Evolutionary conservation across 495 filamentous ascomycete genomes (phyloP).

Genomic region (Xylaria acuta): DNA sequence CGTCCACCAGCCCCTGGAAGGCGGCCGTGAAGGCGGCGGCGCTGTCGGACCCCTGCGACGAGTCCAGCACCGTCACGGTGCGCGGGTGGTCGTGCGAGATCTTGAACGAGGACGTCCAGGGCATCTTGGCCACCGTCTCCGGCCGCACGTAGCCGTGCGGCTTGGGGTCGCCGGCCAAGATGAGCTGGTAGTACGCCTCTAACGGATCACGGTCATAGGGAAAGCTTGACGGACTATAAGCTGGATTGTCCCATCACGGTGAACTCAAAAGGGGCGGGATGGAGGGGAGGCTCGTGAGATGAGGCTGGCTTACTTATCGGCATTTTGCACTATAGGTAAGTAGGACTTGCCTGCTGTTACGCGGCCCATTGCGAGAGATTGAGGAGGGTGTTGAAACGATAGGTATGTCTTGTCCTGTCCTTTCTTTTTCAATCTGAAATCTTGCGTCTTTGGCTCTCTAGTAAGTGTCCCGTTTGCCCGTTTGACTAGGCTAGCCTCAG

Average conservation of each 20-base stretch:
- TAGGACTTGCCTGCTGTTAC: constrained; percentile 23
- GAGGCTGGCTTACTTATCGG: constrained; percentile 27
- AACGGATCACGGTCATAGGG: constrained; percentile 33
- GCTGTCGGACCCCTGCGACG: constrained; percentile 33
- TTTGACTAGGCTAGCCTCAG: constrained; percentile 4
- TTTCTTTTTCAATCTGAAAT: neutral
- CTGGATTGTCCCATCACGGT: constrained; percentile 17
- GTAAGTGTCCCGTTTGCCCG: neutral
- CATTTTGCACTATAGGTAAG: constrained; percentile 28
- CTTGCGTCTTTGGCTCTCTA: neutral
- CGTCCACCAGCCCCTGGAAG: constrained; percentile 45
- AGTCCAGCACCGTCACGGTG: constrained; percentile 41
- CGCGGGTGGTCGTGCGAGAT: constrained; percentile 40
- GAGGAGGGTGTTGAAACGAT: neutral
- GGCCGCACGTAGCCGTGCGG: constrained; percentile 53
- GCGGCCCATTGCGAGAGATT: constrained; percentile 23
- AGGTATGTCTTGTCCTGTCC: neutral
- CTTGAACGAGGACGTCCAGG: constrained; percentile 49
- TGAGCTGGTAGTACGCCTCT: constrained; percentile 42
- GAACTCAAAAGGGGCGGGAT: neutral
- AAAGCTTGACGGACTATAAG: constrained; percentile 31
- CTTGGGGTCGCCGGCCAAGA: constrained; percentile 42
- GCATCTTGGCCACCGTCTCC: constrained; percentile 51
- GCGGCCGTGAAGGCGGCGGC: constrained; percentile 37
- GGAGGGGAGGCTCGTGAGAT: neutral